phyloP scores from a whole-genome alignment of 148 eudicot genomes.

The Chenopodium album region DNA sequence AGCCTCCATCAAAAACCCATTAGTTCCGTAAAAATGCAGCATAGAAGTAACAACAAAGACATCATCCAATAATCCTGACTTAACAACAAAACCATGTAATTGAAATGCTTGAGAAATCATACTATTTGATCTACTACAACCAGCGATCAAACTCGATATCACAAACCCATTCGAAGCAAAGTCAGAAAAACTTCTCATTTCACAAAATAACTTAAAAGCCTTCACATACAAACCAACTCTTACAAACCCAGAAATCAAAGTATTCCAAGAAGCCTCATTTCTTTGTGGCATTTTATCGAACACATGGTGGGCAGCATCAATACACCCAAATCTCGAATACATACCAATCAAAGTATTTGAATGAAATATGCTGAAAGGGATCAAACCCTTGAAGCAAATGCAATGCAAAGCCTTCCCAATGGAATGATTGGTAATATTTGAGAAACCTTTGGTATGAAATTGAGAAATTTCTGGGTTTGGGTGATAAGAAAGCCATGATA shows the following conservation, averaged over 20 bases:
- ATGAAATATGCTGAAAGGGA: slow-evolving; percentile 39
- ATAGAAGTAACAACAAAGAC: slow-evolving; percentile 62
- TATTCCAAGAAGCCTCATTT: slow-evolving; percentile 73
- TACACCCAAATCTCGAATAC: slow-evolving; percentile 53
- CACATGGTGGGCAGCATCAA: slow-evolving; percentile 43
- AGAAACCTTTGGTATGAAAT: slow-evolving; percentile 60
- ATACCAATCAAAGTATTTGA: slow-evolving; percentile 65
- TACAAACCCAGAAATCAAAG: slow-evolving; percentile 63
- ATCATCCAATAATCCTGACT: slow-evolving; percentile 47
- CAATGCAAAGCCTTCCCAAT: slow-evolving; percentile 62
- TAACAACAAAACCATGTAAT: slow-evolving; percentile 54
- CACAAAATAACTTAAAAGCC: slow-evolving; percentile 44
- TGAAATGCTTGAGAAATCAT: slow-evolving; percentile 59
- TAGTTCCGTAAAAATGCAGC: slow-evolving; percentile 60
- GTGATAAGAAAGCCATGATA: slow-evolving; percentile 38
- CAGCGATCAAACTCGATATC: slow-evolving; percentile 65
- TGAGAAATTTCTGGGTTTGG: slow-evolving; percentile 50
- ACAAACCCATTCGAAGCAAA: slow-evolving; percentile 46
- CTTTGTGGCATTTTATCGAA: slow-evolving; percentile 69
- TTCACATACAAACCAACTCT: slow-evolving; percentile 39
- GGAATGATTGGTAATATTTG: slow-evolving; percentile 40
- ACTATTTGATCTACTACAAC: slow-evolving; percentile 44
- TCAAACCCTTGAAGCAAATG: slow-evolving; percentile 42
- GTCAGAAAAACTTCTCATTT: slow-evolving; percentile 41
- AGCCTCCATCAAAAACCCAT: slow-evolving; percentile 46